Evolutionary conservation across 441 rosid genomes (phyloP).

Genomic region (Mallotus repandus): DNA sequence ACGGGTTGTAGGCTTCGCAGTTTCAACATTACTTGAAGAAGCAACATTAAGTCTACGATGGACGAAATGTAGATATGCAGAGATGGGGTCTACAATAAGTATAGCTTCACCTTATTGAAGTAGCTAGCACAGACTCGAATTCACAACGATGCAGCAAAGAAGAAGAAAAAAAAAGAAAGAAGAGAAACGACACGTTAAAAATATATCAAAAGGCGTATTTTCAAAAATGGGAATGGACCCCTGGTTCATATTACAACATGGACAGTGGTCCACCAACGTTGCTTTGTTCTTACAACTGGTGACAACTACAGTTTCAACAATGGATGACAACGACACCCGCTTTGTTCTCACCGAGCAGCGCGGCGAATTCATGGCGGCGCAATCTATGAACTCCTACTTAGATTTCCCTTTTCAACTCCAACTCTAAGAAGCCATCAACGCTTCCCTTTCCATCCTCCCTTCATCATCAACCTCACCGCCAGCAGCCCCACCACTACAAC

Average conservation of each 20-base stretch:
- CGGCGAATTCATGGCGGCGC: conserved; percentile 39
- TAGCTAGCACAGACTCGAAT: too few relatives aligned
- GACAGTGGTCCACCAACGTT: too few relatives aligned
- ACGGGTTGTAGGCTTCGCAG: conserved; percentile 14
- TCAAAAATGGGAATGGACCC: too few relatives aligned
- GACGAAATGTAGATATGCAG: conserved; percentile 28
- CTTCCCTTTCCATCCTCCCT: conserved; percentile 48
- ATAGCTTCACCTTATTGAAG: conserved; percentile 35
- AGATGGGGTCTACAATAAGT: conserved; percentile 20
- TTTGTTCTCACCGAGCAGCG: conserved; percentile 41
- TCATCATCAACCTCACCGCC: conserved; percentile 37
- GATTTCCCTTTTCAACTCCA: conserved; percentile 69
- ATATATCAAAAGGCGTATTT: too few relatives aligned
- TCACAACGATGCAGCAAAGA: too few relatives aligned
- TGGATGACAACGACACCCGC: conserved; percentile 34
- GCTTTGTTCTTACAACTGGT: not conserved
- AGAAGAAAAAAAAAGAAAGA: too few relatives aligned
- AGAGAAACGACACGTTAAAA: too few relatives aligned
- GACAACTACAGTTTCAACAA: not conserved
- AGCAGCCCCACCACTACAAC: conserved; percentile 19
- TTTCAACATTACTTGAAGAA: conserved; percentile 25
- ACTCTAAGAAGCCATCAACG: conserved; percentile 59
- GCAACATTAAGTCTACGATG: conserved; percentile 14
- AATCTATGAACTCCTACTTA: conserved; percentile 41
- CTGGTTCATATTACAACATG: too few relatives aligned